Evolutionary conservation across 805 yeast genomes (phyloP).

Genomic region (Starmerella bombicola): DNA sequence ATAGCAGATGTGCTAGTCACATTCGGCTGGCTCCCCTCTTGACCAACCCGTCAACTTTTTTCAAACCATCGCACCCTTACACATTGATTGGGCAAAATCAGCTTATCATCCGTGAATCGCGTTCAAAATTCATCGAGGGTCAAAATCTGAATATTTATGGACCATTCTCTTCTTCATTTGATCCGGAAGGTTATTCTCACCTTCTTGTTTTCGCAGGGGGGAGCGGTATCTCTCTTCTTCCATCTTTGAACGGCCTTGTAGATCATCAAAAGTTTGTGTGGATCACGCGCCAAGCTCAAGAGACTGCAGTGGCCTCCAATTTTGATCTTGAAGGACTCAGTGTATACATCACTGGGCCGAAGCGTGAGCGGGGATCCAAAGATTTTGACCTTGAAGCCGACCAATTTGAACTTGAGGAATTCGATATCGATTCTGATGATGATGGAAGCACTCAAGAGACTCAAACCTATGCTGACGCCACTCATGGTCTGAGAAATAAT

Average conservation of each 20-base stretch:
- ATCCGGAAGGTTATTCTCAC: constrained; percentile 7
- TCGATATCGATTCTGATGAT: constrained; percentile 7
- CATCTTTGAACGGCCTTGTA: constrained; percentile 8
- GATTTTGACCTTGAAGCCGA: constrained; percentile 3
- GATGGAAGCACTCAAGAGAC: too few relatives aligned
- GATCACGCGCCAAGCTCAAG: constrained; percentile 11
- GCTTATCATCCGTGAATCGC: constrained; percentile 31
- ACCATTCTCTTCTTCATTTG: constrained; percentile 28
- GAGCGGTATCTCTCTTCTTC: constrained; percentile 20
- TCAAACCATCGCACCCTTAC: constrained; percentile 35
- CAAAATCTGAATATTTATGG: constrained; percentile 32
- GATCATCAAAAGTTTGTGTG: constrained; percentile 9
- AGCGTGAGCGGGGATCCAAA: neutral
- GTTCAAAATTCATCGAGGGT: constrained; percentile 24
- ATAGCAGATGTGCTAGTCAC: constrained; percentile 39
- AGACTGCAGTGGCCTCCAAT: constrained; percentile 5
- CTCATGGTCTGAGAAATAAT: too few relatives aligned
- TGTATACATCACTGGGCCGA: constrained; percentile 17
- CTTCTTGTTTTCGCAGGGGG: constrained; percentile 23
- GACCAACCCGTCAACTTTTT: constrained; percentile 29
- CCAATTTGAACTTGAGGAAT: constrained; percentile 12
- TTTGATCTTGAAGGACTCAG: constrained; percentile 16
- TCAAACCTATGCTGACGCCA: too few relatives aligned
- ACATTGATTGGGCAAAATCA: constrained; percentile 37
- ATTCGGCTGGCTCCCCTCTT: constrained; percentile 27